Evolutionary conservation across 805 yeast genomes (phyloP).

Genomic region (Ogataea pini): DNA sequence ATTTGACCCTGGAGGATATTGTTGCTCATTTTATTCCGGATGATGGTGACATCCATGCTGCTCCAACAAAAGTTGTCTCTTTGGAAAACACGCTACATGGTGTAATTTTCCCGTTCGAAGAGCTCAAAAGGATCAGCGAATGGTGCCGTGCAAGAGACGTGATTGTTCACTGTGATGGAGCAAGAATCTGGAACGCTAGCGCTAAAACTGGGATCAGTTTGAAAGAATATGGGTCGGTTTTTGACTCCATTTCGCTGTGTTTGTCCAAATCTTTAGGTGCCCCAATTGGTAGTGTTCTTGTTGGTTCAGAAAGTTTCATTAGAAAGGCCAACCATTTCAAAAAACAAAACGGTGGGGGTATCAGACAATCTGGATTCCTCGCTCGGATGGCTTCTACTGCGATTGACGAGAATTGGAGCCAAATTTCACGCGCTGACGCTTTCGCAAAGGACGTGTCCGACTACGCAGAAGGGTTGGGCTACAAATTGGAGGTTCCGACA

Average conservation of each 20-base stretch:
- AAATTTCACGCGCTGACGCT: conserved; percentile 51
- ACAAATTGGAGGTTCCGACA: conserved; percentile 68
- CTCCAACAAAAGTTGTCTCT: conserved; percentile 83
- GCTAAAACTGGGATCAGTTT: conserved; percentile 70
- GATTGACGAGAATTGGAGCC: conserved; percentile 68
- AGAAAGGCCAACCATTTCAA: conserved; percentile 79
- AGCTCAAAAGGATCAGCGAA: conserved; percentile 64
- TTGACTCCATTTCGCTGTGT: conserved; percentile 90
- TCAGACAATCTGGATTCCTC: conserved; percentile 83
- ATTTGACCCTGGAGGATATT: conserved; percentile 81
- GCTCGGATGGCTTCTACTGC: conserved; percentile 81
- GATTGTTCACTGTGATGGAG: conserved; percentile 86
- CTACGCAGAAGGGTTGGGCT: conserved; percentile 53
- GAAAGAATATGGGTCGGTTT: conserved; percentile 67
- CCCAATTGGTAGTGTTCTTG: conserved; percentile 87
- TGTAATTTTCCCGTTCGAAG: conserved; percentile 74
- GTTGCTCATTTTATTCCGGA: conserved; percentile 59
- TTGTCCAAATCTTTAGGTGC: conserved; percentile 90
- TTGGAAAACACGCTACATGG: conserved; percentile 92
- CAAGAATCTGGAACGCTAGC: conserved; percentile 92
- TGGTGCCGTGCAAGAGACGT: conserved; percentile 65
- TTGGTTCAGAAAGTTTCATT: conserved; percentile 61
- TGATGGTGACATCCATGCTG: conserved; percentile 82
- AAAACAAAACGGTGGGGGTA: conserved; percentile 92
- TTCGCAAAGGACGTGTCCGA: conserved; percentile 51